Evolutionary conservation across 2,329 filamentous ascomycete species (phyloP).

Genomic region (Geoglossum cookeanum): DNA sequence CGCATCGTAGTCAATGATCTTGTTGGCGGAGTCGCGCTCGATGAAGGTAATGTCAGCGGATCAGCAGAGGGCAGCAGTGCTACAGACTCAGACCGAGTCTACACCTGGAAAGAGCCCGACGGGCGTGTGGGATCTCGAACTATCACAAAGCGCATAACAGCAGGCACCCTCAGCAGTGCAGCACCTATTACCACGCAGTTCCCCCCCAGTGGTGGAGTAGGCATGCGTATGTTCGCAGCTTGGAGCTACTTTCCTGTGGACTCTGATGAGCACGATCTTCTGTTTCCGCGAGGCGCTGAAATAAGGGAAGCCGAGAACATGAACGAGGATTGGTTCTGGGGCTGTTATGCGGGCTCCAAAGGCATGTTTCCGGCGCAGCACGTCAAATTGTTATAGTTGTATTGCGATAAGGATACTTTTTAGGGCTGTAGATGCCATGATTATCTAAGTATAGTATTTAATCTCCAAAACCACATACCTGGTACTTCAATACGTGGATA

Average conservation of each 20-base stretch:
- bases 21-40: conserved; percentile 56
- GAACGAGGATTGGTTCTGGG: conserved; percentile 81
- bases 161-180: conserved; percentile 5
- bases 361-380: conserved; percentile 70
- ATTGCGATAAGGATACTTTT: not conserved
- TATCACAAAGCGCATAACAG: not conserved
- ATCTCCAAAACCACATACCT: too few species aligned
- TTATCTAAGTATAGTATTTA: too few species aligned
- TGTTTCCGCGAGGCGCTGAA: conserved; percentile 69
- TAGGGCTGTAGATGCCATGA: too few species aligned
- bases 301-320: conserved; percentile 68
- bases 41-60: conserved; percentile 27
- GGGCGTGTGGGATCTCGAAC: conserved; percentile 14
- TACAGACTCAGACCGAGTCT: conserved; percentile 16
- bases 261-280: conserved; percentile 50
- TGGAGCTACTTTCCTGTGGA: conserved; percentile 64
- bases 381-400: conserved; percentile 32
- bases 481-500: too few species aligned
- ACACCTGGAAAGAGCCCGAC: conserved; percentile 24
- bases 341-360: conserved; percentile 61
- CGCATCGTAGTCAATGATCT: conserved; percentile 32
- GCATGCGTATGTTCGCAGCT: conserved; percentile 40
- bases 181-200: conserved; percentile 24
- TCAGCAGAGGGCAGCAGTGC: conserved; percentile 7
- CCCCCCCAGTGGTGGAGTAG: conserved; percentile 59